Evolutionary conservation across 768 basidiomycete species (phyloP).

Genomic region (Trametes elegans): DNA sequence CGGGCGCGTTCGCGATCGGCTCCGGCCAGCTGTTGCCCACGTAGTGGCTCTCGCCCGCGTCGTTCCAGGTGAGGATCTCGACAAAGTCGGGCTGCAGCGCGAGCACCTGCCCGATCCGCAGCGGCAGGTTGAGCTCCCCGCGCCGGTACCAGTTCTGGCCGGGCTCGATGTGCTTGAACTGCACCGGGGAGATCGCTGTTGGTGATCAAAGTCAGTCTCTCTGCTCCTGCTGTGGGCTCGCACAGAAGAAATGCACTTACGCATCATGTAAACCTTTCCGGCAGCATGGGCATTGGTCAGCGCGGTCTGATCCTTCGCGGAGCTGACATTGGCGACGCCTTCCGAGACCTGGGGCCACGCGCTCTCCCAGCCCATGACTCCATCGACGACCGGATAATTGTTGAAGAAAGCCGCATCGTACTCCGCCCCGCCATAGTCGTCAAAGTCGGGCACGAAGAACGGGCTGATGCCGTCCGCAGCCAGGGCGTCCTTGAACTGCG

Average conservation of each 20-base stretch:
- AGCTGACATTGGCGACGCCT: constrained; percentile 51
- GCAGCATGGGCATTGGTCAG: constrained; percentile 1
- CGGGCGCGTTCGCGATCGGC: constrained; percentile 51
- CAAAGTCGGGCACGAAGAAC: constrained; percentile 57
- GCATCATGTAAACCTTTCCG: constrained; percentile 11
- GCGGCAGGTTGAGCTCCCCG: constrained; percentile 23
- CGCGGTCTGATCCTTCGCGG: background rate
- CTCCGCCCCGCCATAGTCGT: constrained; percentile 30
- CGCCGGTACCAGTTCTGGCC: constrained; percentile 12
- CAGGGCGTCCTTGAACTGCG: constrained; percentile 31
- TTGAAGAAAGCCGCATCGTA: constrained; percentile 5
- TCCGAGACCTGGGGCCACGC: constrained; percentile 34
- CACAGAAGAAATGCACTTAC: background rate
- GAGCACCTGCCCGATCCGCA: constrained; percentile 52
- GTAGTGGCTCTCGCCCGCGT: constrained; percentile 74
- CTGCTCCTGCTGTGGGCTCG: background rate
- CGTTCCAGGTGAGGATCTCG: constrained; percentile 73
- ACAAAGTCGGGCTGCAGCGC: constrained; percentile 56
- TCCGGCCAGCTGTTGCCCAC: constrained; percentile 42
- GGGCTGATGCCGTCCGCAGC: constrained; percentile 55
- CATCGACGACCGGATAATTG: constrained; percentile 1
- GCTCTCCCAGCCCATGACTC: constrained; percentile 1
- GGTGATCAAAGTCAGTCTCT: background rate
- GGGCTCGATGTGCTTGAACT: constrained; percentile 12
- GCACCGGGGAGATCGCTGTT: background rate